These are phyloP conservation scores for Aureobasidium sp. DNA, from an alignment of 2,329 filamentous ascomycete species.

Conservation along the genomic window DNA sequence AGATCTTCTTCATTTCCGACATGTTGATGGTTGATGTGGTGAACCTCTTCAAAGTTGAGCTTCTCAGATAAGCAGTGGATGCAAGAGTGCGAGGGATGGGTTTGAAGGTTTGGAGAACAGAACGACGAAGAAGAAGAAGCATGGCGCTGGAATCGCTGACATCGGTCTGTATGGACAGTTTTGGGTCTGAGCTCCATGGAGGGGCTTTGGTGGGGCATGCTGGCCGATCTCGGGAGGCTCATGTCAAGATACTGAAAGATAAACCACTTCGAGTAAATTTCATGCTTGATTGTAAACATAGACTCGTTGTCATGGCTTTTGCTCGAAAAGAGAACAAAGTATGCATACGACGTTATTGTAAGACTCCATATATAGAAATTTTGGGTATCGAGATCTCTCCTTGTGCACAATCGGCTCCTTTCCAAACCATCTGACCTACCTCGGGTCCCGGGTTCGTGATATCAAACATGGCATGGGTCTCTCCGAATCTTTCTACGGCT, in stretches of 20 bases:
- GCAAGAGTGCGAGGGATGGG: neutral
- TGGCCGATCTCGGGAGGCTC: slow-evolving; percentile 12
- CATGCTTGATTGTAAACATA: no score
- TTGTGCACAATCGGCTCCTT: neutral
- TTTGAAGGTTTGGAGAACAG: slow-evolving; percentile 4
- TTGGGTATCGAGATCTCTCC: slow-evolving; percentile 13
- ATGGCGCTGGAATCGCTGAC: neutral
- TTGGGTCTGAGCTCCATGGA: slow-evolving; percentile 3
- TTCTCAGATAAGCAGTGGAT: neutral
- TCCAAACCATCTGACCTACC: neutral
- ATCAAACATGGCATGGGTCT: neutral
- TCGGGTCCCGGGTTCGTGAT: neutral
- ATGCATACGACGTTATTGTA: neutral
- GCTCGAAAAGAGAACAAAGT: neutral
- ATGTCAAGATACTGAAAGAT: neutral
- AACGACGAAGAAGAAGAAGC: slow-evolving; percentile 12
- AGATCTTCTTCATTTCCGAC: slow-evolving; percentile 39
- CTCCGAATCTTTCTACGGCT: slow-evolving; percentile 16
- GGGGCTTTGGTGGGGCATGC: slow-evolving; percentile 13
- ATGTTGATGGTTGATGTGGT: slow-evolving; percentile 24
- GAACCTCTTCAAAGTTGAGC: neutral
- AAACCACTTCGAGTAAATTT: neutral
- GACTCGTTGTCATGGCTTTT: no score
- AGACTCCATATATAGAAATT: slow-evolving; percentile 7
- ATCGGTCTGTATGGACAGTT: slow-evolving; percentile 8